phyloP scores from a whole-genome alignment of 345 rosid genomes.

The Moricandia moricandioides region DNA sequence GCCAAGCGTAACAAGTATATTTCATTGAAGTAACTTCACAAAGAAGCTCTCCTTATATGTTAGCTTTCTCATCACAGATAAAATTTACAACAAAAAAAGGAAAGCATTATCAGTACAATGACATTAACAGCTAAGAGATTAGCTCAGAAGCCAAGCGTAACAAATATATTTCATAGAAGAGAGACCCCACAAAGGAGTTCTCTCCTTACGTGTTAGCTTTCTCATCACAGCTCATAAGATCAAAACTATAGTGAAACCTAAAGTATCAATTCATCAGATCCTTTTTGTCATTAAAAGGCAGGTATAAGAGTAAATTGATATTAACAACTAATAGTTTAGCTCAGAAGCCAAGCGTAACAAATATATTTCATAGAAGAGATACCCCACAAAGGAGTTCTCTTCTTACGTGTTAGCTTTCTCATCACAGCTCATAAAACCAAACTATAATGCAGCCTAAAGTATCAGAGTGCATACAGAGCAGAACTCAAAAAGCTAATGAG shows the following conservation, averaged over 20 bases:
- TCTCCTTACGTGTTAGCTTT: neutral
- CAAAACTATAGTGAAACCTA: neutral
- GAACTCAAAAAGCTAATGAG: too few species aligned
- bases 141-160: slow-evolving; percentile 1
- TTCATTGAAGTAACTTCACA: slow-evolving; percentile 34
- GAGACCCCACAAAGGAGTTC: neutral
- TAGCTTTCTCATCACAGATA: slow-evolving; percentile 31
- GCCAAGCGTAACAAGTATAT: slow-evolving; percentile 50
- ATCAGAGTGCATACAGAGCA: too few species aligned
- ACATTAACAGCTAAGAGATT: neutral
- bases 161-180: neutral
- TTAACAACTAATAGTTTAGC: neutral
- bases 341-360: neutral
- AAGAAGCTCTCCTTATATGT: slow-evolving; percentile 35
- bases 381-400: neutral
- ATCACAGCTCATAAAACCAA: neutral
- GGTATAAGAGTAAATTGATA: neutral
- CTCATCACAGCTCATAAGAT: neutral
- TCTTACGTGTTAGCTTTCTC: neutral
- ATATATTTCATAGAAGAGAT: neutral
- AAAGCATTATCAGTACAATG: neutral
- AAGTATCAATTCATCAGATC: too few species aligned
- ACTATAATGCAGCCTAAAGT: neutral
- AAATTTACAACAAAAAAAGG: neutral
- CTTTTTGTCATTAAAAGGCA: too few species aligned